Conservation (phyloP, 169 alveolate genomes). For the Plasmodium ovale region DNA sequence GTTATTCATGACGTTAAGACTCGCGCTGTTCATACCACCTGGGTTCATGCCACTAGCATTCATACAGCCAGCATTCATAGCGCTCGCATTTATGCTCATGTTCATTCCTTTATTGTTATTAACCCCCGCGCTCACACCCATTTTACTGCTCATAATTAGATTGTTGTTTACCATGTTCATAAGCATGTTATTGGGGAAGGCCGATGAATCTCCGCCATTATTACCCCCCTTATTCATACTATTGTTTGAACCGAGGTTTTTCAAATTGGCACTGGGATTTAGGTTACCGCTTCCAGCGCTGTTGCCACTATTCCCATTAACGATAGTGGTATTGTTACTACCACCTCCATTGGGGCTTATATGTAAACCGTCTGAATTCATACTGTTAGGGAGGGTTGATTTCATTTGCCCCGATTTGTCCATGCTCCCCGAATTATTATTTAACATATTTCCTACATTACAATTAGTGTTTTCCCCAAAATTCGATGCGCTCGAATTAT, state of each 20-base stretch:
- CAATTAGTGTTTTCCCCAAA: constrained; percentile 25
- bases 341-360: background rate
- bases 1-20: constrained; percentile 19
- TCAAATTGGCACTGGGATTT: too few species aligned
- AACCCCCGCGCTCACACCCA: constrained; percentile 4
- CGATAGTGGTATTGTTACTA: background rate
- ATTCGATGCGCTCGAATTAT: background rate
- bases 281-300: too few species aligned
- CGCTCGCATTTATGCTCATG: background rate
- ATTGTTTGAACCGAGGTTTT: too few species aligned
- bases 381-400: constrained; percentile 5
- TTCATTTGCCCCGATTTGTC: constrained; percentile 32
- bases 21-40: background rate
- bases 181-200: constrained; percentile 5
- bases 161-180: constrained; percentile 39
- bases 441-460: background rate
- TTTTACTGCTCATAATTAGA: background rate
- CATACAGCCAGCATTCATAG: background rate
- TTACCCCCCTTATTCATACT: constrained; percentile 8
- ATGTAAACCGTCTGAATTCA: constrained; percentile 6
- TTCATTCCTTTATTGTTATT: background rate
- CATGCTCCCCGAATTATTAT: background rate
- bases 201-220: background rate
- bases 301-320: background rate
- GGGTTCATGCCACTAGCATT: background rate